Conservation (phyloP, 2,329 filamentous ascomycete species). For the Fusarium sp. region DNA sequence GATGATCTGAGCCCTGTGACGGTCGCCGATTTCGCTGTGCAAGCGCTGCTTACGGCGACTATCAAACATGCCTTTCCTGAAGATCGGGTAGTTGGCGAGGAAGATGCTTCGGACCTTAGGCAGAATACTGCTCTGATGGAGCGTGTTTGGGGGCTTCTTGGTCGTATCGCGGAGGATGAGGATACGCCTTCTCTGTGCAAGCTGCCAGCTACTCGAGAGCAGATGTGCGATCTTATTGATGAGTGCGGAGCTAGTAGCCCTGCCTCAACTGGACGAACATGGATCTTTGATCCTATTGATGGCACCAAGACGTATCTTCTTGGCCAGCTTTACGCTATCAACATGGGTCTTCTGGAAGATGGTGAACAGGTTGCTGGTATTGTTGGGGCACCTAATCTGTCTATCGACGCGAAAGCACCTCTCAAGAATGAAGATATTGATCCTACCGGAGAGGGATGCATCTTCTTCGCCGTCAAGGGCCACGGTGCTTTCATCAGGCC, state of each 20-base stretch:
- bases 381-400: slow-evolving; percentile 63
- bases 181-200: slow-evolving; percentile 46
- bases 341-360: slow-evolving; percentile 65
- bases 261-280: slow-evolving; percentile 58
- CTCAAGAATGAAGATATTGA: slow-evolving; percentile 61
- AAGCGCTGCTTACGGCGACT: slow-evolving; percentile 65
- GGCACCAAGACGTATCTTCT: slow-evolving; percentile 69
- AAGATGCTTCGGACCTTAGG: slow-evolving; percentile 63
- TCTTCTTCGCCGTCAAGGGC: slow-evolving; percentile 64
- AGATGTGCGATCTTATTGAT: slow-evolving; percentile 67
- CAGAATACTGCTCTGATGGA: slow-evolving; percentile 57
- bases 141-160: slow-evolving; percentile 63
- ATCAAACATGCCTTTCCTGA: slow-evolving; percentile 63
- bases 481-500: slow-evolving; percentile 63
- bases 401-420: slow-evolving; percentile 54
- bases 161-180: slow-evolving; percentile 47
- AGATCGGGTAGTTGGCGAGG: slow-evolving; percentile 68
- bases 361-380: slow-evolving; percentile 64
- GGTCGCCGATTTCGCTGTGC: slow-evolving; percentile 70
- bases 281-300: slow-evolving; percentile 73
- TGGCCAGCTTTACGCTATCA: slow-evolving; percentile 69
- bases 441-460: slow-evolving; percentile 58
- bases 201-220: slow-evolving; percentile 56
- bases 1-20: slow-evolving; percentile 69
- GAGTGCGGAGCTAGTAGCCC: slow-evolving; percentile 60